Base-by-base conservation (phyloP, 164 flowering plant genomes). In the Vitis rotundifolia region DNA sequence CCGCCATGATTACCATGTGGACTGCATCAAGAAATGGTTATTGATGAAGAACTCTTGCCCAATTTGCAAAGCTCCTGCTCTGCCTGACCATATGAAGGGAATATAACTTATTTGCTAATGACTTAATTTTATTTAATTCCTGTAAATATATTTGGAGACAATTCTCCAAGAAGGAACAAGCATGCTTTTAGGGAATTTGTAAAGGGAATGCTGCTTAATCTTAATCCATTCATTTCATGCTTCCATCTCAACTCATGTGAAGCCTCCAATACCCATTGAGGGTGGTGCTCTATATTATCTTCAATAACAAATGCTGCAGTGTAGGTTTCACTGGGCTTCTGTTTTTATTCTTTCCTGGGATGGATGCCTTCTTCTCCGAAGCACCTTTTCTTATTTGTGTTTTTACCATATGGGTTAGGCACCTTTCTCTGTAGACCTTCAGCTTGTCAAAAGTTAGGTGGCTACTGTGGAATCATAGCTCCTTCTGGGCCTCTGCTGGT, bases 31-130 rank as follows among this genome's bases (percentile, higher is more conserved):
- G 74, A 83, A 87, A 66, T 89, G 93, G 93, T 63, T 89, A 62
- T 79, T 78, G 3, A 85, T 87, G 83, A 89, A 89, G 87, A 89
- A 85, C 62, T 63, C 72, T 5, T 89, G 93, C 58, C 93, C 93
- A 1, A 84, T 89, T 67, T 89, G 93, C 85, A 89, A 87, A 78
- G 82, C 76, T 57, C 66, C 89, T 62, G 93, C 77, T 18, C n/a
- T 79, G 63, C 60, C 68, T 19, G 87, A 82, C 57, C 56, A 71
- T 22, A 37, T 28, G 68, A 74, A 77, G 73, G 61, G 70, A 10
- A 68, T 62, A 62, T 68, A 69, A 64, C 8, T 51, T 48, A 9
- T 50, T 19, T 44, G 10, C 18, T 47, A 1, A 15, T 48, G 52
- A 18, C 11, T 26, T 59, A 18, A 2, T 11, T n/a, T 15, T 51